Evolutionary conservation across 2,329 filamentous ascomycete species (phyloP), one percentile per base, ranked within the genome.

Genomic region (Neospermospora avenae): DNA sequence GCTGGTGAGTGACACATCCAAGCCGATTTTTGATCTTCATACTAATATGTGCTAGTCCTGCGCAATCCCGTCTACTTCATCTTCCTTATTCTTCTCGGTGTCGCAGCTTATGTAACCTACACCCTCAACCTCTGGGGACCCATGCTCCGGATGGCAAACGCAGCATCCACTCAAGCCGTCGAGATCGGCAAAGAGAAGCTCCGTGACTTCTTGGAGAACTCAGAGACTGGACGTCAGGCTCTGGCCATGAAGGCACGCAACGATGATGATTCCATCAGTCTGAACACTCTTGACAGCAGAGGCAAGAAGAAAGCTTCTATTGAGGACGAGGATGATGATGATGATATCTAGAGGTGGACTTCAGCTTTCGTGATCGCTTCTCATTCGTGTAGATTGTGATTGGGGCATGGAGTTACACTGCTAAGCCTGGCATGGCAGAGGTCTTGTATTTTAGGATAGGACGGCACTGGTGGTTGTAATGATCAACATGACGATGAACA

Each of bases 101-200:
- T 89, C 56, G 92, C 84, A 58, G 90, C 89, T 3, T 99, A 98
- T 70, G 81, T 97, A 28, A 95, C 93, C 3, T 97, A 95, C 76
- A 93, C 87, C 35, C 87, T 99, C 67, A 98, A 98, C 74, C 85
- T 99, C 16, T 93, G 96, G 78, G 95, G 95, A 0, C 95, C 95
- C 0, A 98, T 99, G 81, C 80, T 96, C 68, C 92, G 96, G 72
- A 97, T 99, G 91, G 84, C 86, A 66, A 95, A 95, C 68, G 95
- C 95, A 14, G 95, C 95, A 3, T 88, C 86, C 51, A 82, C 83
- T 64, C 95, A 99, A 77, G 95, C 90, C 7, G 71, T 96, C 31
- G 91, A 96, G 68, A 91, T 99, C 67, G 90, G 91, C 72, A 97
- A 96, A 79, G 89, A 95, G 78, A 88, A 90, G 69, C 83, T 98